Evolutionary conservation across 2,329 filamentous ascomycete species (phyloP).

Genomic region (Fonsecaea pedrosoi): DNA sequence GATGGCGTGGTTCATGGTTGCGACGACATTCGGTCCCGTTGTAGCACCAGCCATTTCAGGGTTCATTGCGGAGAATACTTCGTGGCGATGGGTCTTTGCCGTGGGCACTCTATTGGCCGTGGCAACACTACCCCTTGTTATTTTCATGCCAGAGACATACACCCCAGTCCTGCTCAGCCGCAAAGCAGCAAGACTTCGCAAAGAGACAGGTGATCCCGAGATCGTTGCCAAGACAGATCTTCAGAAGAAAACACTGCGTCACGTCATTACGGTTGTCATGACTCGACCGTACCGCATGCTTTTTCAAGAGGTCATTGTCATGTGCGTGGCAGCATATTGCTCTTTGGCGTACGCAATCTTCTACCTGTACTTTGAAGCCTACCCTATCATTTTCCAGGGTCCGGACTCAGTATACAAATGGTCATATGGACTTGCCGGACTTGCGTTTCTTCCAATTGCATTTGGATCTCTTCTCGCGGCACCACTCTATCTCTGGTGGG

Average conservation of each 20-base stretch:
- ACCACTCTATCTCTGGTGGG: conserved; percentile 70
- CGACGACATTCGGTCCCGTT: conserved; percentile 51
- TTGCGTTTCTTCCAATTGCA: conserved; percentile 58
- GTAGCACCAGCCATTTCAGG: conserved; percentile 55
- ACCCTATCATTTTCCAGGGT: conserved; percentile 70
- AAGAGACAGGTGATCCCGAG: conserved; percentile 58
- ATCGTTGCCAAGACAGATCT: conserved; percentile 68
- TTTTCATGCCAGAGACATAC: conserved; percentile 71
- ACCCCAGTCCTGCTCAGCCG: conserved; percentile 63
- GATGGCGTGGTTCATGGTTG: conserved; percentile 54
- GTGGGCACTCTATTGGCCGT: conserved; percentile 71
- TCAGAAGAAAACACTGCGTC: conserved; percentile 57
- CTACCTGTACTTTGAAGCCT: conserved; percentile 79
- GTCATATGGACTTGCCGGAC: conserved; percentile 45
- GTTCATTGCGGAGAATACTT: conserved; percentile 48
- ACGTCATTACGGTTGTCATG: conserved; percentile 67
- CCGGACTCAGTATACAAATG: conserved; percentile 46
- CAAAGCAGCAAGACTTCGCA: conserved; percentile 64
- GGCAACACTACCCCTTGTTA: conserved; percentile 62
- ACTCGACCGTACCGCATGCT: conserved; percentile 76
- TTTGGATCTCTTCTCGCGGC: conserved; percentile 66
- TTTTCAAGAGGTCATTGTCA: conserved; percentile 73
- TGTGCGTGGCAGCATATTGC: conserved; percentile 72
- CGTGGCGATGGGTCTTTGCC: conserved; percentile 59
- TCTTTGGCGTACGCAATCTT: conserved; percentile 72